Conservation (phyloP, 805 yeast species). For the Blastobotrys muscicola region DNA sequence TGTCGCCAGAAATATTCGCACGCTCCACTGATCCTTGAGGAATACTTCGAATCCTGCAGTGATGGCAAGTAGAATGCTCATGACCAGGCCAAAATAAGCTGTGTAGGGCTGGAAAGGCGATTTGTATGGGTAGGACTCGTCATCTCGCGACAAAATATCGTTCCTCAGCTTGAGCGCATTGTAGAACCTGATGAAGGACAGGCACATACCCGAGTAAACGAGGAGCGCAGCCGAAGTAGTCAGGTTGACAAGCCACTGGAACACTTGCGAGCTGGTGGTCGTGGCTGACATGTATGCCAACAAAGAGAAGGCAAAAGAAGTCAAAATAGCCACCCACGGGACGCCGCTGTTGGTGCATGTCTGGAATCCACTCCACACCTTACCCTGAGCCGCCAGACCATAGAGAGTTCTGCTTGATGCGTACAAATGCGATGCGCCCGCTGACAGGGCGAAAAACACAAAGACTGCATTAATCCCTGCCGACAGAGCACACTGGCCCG, state of each 20-base stretch:
- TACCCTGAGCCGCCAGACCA: conserved; percentile 43
- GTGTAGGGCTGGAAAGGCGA: conserved; percentile 63
- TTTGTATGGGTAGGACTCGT: conserved; percentile 55
- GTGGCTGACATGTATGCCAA: conserved; percentile 53
- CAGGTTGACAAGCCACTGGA: conserved; percentile 56
- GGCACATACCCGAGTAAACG: conserved; percentile 69
- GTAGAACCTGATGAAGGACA: conserved; percentile 54
- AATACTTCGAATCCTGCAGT: conserved; percentile 58
- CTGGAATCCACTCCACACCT: conserved; percentile 54
- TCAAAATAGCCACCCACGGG: conserved; percentile 61
- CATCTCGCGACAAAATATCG: conserved; percentile 50
- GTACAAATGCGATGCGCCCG: conserved; percentile 48
- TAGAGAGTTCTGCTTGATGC: conserved; percentile 55
- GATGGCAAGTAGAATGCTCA: conserved; percentile 41
- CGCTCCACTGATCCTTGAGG: conserved; percentile 47
- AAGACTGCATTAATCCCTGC: conserved; percentile 43
- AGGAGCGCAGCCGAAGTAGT: conserved; percentile 68
- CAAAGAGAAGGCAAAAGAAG: conserved; percentile 51
- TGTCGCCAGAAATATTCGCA: conserved; percentile 51
- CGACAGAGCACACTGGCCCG: conserved; percentile 43
- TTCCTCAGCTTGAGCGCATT: conserved; percentile 52
- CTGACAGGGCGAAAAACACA: conserved; percentile 46
- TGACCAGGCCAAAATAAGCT: conserved; percentile 53
- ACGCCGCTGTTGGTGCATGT: conserved; percentile 57
- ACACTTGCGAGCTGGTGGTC: conserved; percentile 48